These are phyloP conservation scores for Gaeumannomyces sp. DNA, from an alignment of 2,329 filamentous ascomycete genomes.

Conservation along the genomic window DNA sequence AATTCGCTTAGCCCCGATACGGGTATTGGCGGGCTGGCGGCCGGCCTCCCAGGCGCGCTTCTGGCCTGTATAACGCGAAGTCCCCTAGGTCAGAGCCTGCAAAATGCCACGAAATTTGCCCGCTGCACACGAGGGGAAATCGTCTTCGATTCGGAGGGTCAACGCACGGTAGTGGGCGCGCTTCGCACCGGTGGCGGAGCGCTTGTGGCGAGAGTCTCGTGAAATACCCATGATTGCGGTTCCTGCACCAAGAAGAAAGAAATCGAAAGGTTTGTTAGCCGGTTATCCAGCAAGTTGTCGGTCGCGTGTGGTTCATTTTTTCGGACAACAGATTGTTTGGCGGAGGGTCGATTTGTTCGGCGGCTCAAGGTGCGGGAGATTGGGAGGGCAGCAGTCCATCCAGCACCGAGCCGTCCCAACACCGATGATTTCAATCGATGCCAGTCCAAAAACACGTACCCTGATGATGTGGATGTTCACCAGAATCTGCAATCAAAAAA, in stretches of 20 bases:
- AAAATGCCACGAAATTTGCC: neutral
- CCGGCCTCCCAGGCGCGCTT: constrained; percentile 99
- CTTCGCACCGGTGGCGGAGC: constrained; percentile 98
- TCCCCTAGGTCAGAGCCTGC: constrained; percentile 58
- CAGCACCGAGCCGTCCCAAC: neutral
- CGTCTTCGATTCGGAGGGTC: constrained; percentile 22
- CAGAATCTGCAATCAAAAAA: constrained; percentile 8
- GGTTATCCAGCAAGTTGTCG: neutral
- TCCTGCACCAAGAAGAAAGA: constrained; percentile 37
- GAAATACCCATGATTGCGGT: constrained; percentile 97
- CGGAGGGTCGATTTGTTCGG: neutral
- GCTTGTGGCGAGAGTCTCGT: constrained; percentile 99
- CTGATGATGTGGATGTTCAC: constrained; percentile 10
- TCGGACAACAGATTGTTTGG: neutral
- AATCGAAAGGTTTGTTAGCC: neutral
- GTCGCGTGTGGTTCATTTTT: neutral
- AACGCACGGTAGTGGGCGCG: constrained; percentile 81
- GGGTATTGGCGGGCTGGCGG: constrained; percentile 98
- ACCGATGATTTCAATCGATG: neutral
- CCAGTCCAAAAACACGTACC: constrained; percentile 3
- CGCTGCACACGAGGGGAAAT: neutral
- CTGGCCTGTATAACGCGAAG: constrained; percentile 62
- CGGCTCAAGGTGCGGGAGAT: neutral
- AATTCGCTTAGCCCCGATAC: constrained; percentile 68
- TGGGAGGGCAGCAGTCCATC: neutral